Evolutionary conservation across 768 basidiomycete species (phyloP), one percentile per base, ranked within the genome.

Genomic region (Tylopilus felleus): DNA sequence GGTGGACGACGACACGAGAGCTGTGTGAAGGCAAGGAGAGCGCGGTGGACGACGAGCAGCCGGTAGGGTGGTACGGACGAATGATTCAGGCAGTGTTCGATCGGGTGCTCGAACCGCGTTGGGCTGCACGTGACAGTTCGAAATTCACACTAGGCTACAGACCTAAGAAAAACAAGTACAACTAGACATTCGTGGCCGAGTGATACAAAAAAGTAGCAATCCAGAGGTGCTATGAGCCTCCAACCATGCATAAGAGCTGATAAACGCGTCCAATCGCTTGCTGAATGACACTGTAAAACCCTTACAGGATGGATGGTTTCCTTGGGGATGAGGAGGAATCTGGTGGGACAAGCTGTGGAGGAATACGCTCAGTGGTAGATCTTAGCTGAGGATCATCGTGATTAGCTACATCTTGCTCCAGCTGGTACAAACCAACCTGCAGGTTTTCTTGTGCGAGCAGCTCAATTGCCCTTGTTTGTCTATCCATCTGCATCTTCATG

Each of bases 401-500:
- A 49, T 65, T 27, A 67, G 53, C 33, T n/a, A 25, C 35, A 38
- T 41, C 23, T 21, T 40, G 29, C 47, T 33, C 48, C 28, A 19
- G 27, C 25, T 23, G 31, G 27, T 31, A 19, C 27, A 35, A 49
- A 65, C 53, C 33, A 58, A 78, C 80, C 73, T 76, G 74, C 42
- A 68, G 67, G 55, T 82, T 81, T 59, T 82, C 80, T 57, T 75
- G 75, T 14, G 69, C 65, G 28, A 82, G 58, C 49, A 63, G 53
- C 45, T 77, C 71, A 9, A 82, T 71, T 17, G 74, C 73, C 44
- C 70, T 64, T 8, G 74, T 73, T 63, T 82, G 80, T 62, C 75
- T 68, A 47, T 80, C 75, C 59, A 82, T 76, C 62, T 79, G 75
- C 57, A 64, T 59, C 63, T 76, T 79, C 76, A 82, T 75, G 54